Evolutionary conservation across 371 early-diverging fungal species (phyloP).

Genomic region (Syncephalastrum racemosum): DNA sequence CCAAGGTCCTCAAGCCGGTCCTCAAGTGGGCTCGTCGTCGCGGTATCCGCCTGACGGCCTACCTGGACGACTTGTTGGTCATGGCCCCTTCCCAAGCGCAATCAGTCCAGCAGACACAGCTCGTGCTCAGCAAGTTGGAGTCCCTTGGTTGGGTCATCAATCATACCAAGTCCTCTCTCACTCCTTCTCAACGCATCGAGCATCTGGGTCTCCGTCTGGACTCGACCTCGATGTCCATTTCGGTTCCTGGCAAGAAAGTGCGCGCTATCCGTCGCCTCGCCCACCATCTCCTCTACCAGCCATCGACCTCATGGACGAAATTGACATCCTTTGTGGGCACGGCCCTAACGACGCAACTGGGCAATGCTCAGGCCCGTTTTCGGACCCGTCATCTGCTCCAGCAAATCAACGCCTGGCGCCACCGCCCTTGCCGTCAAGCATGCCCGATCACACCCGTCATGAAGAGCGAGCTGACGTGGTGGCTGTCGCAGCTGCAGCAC

Average conservation of each 20-base stretch:
- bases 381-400: too few relatives aligned
- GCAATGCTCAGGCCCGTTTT: too few relatives aligned
- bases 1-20: slow-evolving; percentile 26
- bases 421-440: too few relatives aligned
- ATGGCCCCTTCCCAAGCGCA: slow-evolving; percentile 6
- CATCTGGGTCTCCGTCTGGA: slow-evolving; percentile 22
- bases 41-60: slow-evolving; percentile 22
- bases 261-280: slow-evolving; percentile 16
- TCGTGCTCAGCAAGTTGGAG: slow-evolving; percentile 14
- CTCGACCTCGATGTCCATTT: slow-evolving; percentile 13
- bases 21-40: slow-evolving; percentile 24
- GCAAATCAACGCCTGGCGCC: too few relatives aligned
- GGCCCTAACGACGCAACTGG: too few relatives aligned
- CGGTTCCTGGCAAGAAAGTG: slow-evolving; percentile 12
- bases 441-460: too few relatives aligned
- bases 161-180: slow-evolving; percentile 17
- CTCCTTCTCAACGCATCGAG: slow-evolving; percentile 18
- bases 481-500: slow-evolving; percentile 9
- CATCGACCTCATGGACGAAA: too few relatives aligned
- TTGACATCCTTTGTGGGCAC: too few relatives aligned
- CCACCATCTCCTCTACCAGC: neutral
- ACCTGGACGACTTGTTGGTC: slow-evolving; percentile 30
- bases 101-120: slow-evolving; percentile 3
- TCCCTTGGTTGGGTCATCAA: slow-evolving; percentile 24
- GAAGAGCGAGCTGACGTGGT: slow-evolving; percentile 23